Evolutionary conservation across 208 protist genomes (phyloP).

Genomic region (Balamuthia mandrillaris): DNA sequence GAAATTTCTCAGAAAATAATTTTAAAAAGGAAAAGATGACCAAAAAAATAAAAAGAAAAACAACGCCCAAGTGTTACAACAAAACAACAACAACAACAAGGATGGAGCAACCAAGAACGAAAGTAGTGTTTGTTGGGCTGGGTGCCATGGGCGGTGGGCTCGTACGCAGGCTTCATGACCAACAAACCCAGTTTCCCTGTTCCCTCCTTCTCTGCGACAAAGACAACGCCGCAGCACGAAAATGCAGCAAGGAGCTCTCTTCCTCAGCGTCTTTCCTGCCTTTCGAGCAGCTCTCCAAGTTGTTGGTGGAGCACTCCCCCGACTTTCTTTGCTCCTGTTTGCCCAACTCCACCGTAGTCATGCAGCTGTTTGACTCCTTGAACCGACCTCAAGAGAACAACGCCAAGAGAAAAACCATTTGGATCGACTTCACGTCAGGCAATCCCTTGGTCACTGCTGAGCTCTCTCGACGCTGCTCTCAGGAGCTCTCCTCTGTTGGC

Average conservation of each 20-base stretch:
- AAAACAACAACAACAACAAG: no score
- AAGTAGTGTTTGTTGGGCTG: neutral
- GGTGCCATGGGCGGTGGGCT: neutral
- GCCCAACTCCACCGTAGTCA: neutral
- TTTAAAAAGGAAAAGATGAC: no score
- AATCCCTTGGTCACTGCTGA: neutral
- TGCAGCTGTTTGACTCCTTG: neutral
- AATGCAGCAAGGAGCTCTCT: neutral
- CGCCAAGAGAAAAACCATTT: neutral
- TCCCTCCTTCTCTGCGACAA: neutral
- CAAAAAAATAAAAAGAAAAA: no score
- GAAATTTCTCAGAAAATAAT: no score
- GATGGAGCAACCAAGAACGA: no score
- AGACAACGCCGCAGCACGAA: neutral
- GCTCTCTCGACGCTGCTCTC: neutral
- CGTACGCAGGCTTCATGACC: neutral
- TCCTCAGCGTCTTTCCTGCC: no score
- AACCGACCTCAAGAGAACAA: neutral
- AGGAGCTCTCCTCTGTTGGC: neutral
- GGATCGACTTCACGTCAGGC: slow-evolving; percentile 24
- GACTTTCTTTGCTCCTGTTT: neutral
- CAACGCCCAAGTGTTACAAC: no score
- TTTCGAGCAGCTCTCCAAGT: neutral
- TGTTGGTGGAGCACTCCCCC: neutral
- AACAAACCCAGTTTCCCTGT: neutral